Evolutionary conservation across 768 basidiomycete genomes (phyloP).

Genomic region (Phanerodontia chrysosporium): DNA sequence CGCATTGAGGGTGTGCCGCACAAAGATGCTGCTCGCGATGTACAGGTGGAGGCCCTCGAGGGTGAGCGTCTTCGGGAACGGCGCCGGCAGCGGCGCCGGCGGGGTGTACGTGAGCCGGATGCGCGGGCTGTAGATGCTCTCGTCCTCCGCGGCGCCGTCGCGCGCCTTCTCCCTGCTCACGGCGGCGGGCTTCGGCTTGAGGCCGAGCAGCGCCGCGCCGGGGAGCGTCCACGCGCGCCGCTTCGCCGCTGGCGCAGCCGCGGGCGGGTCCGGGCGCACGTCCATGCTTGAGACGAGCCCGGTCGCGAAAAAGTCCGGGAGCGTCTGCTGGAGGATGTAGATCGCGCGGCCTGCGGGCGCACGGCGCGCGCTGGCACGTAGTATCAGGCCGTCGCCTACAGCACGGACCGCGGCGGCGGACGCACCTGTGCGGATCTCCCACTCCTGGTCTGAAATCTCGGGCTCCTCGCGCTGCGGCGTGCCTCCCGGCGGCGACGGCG

Average conservation of each 20-base stretch:
- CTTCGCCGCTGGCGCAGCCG: neutral
- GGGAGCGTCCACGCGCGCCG: neutral
- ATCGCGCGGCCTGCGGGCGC: constrained; percentile 61
- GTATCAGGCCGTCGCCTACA: constrained; percentile 26
- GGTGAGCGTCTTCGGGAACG: constrained; percentile 64
- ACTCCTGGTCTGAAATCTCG: constrained; percentile 63
- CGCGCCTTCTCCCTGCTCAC: constrained; percentile 23
- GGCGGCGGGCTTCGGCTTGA: constrained; percentile 14
- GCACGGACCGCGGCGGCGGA: neutral
- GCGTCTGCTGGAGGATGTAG: constrained; percentile 60
- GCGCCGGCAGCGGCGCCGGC: constrained; percentile 57
- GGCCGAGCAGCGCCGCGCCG: constrained; percentile 1
- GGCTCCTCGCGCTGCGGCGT: constrained; percentile 21
- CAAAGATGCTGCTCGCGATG: constrained; percentile 61
- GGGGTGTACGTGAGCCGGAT: constrained; percentile 67
- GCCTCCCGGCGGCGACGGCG: neutral
- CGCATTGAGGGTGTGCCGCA: constrained; percentile 72
- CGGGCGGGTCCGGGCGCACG: constrained; percentile 6
- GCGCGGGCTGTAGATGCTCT: constrained; percentile 58
- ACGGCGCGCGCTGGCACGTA: constrained; percentile 13
- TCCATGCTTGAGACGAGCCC: constrained; percentile 61
- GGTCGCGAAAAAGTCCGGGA: constrained; percentile 65
- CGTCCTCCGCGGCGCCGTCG: constrained; percentile 18
- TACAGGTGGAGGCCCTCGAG: constrained; percentile 77
- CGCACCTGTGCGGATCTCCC: constrained; percentile 73